These are phyloP conservation scores for Piper longum DNA, from an alignment of 164 flowering plant genomes.

Conservation along the genomic window DNA sequence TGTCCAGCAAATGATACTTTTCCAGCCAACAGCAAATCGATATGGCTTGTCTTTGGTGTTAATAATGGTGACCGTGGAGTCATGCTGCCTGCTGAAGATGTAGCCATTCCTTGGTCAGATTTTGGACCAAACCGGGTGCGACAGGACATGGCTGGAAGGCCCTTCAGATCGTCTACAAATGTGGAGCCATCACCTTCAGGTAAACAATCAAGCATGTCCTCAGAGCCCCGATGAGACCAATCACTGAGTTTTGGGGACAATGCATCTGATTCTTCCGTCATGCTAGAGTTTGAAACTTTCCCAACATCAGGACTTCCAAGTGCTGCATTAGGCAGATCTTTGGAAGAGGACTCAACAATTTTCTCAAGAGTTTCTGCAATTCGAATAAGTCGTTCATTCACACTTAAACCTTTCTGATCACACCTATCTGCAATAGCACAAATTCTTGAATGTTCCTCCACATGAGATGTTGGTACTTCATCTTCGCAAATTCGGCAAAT, in stretches of 20 bases:
- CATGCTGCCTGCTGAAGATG: conserved; percentile 97
- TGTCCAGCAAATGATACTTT: conserved; percentile 70
- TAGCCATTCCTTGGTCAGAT: conserved; percentile 97
- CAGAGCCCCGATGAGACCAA: conserved; percentile 93
- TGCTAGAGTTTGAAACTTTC: conserved; percentile 80
- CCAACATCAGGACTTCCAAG: conserved; percentile 72
- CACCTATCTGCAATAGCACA: conserved; percentile 95
- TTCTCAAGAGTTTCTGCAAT: conserved; percentile 90
- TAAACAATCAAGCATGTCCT: conserved; percentile 90
- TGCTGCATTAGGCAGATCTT: conserved; percentile 48
- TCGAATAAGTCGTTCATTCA: conserved; percentile 74
- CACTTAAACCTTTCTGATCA: conserved; percentile 88
- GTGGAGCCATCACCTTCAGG: conserved; percentile 64
- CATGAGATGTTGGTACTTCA: conserved; percentile 76
- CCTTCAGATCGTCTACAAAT: conserved; percentile 74
- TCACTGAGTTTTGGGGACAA: conserved; percentile 87
- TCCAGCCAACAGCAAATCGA: conserved; percentile 75
- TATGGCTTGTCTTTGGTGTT: conserved; percentile 78
- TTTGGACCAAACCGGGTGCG: conserved; percentile 94
- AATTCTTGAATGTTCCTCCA: conserved; percentile 91
- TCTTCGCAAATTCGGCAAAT: conserved; percentile 99
- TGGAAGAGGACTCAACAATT: conserved; percentile 62
- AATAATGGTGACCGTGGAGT: conserved; percentile 91
- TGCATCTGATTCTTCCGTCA: conserved; percentile 83
- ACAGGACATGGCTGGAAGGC: conserved; percentile 80